A percentile compares a stretch with the other conserved stretches of the same genome.
Conservation (phyloP, 2,329 filamentous ascomycete genomes). For the Talaromyces sp. region DNA sequence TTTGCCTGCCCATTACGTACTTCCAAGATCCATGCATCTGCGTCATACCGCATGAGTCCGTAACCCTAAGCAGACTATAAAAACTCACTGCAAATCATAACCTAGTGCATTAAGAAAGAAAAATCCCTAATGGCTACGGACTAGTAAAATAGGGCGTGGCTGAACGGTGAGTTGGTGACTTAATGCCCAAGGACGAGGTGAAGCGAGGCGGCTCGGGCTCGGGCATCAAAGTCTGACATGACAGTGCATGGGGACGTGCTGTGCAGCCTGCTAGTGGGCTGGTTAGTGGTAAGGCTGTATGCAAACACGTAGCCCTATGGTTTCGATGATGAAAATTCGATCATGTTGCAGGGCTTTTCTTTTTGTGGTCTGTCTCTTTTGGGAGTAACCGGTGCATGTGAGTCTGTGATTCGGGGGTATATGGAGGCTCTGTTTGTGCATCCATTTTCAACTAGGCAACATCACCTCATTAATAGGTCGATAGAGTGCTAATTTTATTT, state of each 20-base stretch:
- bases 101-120: no score
- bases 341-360: no score
- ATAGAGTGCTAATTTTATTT: background rate
- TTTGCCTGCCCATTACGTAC: background rate
- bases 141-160: background rate
- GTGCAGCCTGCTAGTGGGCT: no score
- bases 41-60: background rate
- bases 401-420: background rate
- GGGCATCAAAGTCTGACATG: background rate
- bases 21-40: background rate
- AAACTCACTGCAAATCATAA: background rate
- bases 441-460: background rate
- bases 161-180: background rate
- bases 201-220: background rate
- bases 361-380: no score
- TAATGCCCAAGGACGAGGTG: background rate
- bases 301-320: background rate
- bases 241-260: background rate
- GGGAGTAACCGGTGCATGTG: no score
- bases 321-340: background rate
- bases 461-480: conserved; percentile 2
- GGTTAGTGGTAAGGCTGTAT: background rate
- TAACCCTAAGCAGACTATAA: background rate
- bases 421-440: background rate
- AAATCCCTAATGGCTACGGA: no score